Base-by-base conservation (phyloP, 1,284 basidiomycete species). In the Cryptococcus hybrid region DNA sequence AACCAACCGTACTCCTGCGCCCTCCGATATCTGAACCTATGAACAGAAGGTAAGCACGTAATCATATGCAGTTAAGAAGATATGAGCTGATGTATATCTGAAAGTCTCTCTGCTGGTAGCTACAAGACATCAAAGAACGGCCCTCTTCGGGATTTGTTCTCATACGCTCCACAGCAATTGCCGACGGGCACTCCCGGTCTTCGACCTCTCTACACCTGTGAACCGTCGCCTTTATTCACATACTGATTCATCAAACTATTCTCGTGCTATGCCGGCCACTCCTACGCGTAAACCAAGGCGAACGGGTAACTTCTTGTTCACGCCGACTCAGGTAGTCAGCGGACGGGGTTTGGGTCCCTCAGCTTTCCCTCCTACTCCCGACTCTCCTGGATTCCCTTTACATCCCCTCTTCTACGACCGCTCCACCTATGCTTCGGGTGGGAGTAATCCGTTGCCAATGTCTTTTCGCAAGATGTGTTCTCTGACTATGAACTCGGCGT, bases 61-160 rank as follows among this genome's bases (percentile, higher is more conserved):
- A 24, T 24, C 24, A 24, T 24, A 24, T 24, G 24, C 24, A 24
- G 24, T 24, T 24, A 24, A 24, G 24, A 24, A 24, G 24, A 24
- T 24, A 24, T 24, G 24, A 24, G 37, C 52, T 55, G 52, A 53
- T 38, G 48, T 51, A 47, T 54, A 40, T 51, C 46, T 18, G 55
- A 3, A 47, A 66, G 66, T 58, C 54, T 65, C 45, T 65, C 66
- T 49, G 66, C 66, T 30, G 62, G 66, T 50, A 63, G 66, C 36
- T 57, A 59, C 48, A 55, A 60, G 34, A 66, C 49, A n/a, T 57
- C 57, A n/a, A 58, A 61, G 15, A 55, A 56, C 58, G 67, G 65
- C 61, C 67, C 66, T 36, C 53, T 61, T 52, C 61, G 62, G 12
- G 68, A 69, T 53, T 62, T 68, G 39, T 68, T 71, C 62, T 63